phyloP scores from a whole-genome alignment of 2,329 filamentous ascomycete species.

The Arthrobotrys megalospora region DNA sequence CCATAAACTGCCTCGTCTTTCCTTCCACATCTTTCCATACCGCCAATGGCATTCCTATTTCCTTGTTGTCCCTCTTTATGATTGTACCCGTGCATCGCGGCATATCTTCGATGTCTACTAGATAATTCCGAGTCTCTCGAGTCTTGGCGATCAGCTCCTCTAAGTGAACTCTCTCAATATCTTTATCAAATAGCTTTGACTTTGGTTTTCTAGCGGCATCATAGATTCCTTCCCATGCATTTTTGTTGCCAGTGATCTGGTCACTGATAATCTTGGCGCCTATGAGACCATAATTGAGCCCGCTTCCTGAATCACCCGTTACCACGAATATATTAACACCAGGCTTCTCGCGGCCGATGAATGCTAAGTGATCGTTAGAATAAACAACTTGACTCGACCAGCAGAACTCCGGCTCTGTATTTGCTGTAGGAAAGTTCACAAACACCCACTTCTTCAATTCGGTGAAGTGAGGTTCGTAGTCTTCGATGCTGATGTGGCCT shows the following conservation, averaged over 20 bases:
- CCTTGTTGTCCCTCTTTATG: background rate
- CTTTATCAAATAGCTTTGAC: slow-evolving; percentile 70
- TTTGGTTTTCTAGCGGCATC: slow-evolving; percentile 71
- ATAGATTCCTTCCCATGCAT: slow-evolving; percentile 72
- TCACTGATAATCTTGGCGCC: slow-evolving; percentile 72
- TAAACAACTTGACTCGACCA: slow-evolving; percentile 75
- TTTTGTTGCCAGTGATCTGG: slow-evolving; percentile 71
- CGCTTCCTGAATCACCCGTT: slow-evolving; percentile 74
- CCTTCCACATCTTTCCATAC: slow-evolving; percentile 12
- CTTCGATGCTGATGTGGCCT: slow-evolving; percentile 70
- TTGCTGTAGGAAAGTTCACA: slow-evolving; percentile 71
- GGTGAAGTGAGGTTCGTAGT: slow-evolving; percentile 67
- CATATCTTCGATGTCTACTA: slow-evolving; percentile 17
- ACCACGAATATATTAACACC: slow-evolving; percentile 70
- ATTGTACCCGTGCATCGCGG: slow-evolving; percentile 1
- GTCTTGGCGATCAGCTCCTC: slow-evolving; percentile 18
- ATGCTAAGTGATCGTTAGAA: slow-evolving; percentile 73
- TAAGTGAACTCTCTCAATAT: slow-evolving; percentile 36
- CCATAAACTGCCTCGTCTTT: slow-evolving; percentile 15
- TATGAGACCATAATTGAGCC: slow-evolving; percentile 73
- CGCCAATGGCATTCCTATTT: slow-evolving; percentile 14
- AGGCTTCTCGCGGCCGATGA: slow-evolving; percentile 71
- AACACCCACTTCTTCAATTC: slow-evolving; percentile 73
- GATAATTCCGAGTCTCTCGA: background rate
- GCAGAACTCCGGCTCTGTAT: slow-evolving; percentile 71